phyloP scores from a whole-genome alignment of 129 eudicot species.

The Arctium lappa region DNA sequence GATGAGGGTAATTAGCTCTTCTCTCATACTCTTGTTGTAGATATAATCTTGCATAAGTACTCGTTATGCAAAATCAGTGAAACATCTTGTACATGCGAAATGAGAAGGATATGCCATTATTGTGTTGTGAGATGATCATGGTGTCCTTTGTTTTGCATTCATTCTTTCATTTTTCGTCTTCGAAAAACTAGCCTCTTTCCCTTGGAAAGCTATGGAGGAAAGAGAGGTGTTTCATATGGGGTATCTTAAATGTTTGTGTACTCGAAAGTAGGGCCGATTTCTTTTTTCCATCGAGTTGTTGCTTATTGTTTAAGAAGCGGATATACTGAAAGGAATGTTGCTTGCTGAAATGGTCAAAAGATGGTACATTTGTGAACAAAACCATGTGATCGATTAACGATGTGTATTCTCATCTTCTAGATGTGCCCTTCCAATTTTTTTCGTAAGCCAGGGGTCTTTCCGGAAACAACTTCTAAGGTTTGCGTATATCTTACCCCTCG shows the following conservation, averaged over 20 bases:
- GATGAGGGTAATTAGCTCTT: constrained; percentile 45
- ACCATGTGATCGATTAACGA: too few relatives aligned
- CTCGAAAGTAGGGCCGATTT: background rate
- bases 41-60: constrained; percentile 9
- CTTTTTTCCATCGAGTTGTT: background rate
- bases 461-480: too few relatives aligned
- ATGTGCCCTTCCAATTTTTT: too few relatives aligned
- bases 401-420: too few relatives aligned
- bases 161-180: background rate
- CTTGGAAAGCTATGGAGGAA: background rate
- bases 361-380: too few relatives aligned
- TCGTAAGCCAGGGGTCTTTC: too few relatives aligned
- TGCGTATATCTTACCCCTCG: too few relatives aligned
- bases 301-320: background rate
- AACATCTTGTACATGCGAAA: constrained; percentile 20
- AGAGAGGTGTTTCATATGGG: background rate
- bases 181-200: background rate
- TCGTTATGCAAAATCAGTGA: background rate
- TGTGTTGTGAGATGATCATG: background rate
- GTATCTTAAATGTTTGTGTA: background rate
- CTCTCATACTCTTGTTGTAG: background rate
- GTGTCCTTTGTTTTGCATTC: background rate
- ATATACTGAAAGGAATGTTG: too few relatives aligned
- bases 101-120: constrained; percentile 9
- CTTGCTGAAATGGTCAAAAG: too few relatives aligned